Evolutionary conservation across 2,329 filamentous ascomycete species (phyloP).

Genomic region (Ceratocystis papillata): DNA sequence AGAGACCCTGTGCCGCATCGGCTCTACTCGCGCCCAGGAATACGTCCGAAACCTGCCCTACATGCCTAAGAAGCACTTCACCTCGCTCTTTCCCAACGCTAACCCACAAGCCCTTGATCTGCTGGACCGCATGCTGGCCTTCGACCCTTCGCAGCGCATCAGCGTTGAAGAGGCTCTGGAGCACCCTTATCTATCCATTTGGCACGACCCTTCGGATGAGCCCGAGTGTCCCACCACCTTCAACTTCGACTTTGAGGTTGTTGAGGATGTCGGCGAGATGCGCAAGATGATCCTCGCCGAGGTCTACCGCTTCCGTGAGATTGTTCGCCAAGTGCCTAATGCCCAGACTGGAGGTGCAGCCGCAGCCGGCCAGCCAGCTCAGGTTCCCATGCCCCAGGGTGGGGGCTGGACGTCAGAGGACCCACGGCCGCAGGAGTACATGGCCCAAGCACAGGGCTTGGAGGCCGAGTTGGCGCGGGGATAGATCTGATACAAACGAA

Average conservation of each 20-base stretch:
- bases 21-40: constrained; percentile 89
- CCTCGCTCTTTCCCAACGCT: constrained; percentile 77
- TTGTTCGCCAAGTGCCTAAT: constrained; percentile 43
- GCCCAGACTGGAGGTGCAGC: constrained; percentile 29
- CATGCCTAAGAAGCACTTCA: constrained; percentile 90
- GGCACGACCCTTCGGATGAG: constrained; percentile 96
- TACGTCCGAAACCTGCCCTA: constrained; percentile 93
- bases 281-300: constrained; percentile 96
- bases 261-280: constrained; percentile 92
- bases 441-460: constrained; percentile 39
- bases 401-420: constrained; percentile 50
- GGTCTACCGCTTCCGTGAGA: constrained; percentile 70
- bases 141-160: constrained; percentile 88
- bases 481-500: background rate
- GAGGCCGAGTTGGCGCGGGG: constrained; percentile 46
- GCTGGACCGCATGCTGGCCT: constrained; percentile 92
- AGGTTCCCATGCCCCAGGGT: constrained; percentile 44
- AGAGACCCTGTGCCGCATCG: constrained; percentile 85
- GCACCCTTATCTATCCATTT: constrained; percentile 93
- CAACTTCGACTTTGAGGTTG: constrained; percentile 97
- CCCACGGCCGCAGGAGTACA: constrained; percentile 50
- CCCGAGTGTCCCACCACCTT: constrained; percentile 87
- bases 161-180: constrained; percentile 90
- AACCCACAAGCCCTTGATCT: constrained; percentile 94
- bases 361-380: constrained; percentile 31